phyloP scores from a whole-genome alignment of 345 rosid species.

The Euphorbia lathyris region DNA sequence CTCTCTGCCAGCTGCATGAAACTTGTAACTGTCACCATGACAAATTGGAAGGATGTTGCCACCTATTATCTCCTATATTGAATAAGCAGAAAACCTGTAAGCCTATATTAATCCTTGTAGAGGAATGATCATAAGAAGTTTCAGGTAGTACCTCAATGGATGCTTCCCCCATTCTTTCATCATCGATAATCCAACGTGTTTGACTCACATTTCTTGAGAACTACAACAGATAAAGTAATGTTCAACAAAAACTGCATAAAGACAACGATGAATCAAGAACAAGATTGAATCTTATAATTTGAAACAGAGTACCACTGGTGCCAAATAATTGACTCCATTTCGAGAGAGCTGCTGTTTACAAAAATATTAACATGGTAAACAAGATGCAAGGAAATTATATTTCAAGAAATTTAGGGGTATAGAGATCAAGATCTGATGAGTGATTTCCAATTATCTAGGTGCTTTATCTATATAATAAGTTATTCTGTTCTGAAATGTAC shows the following conservation, averaged over 20 bases:
- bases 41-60: constrained; percentile 70
- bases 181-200: constrained; percentile 92
- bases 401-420: background rate
- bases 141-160: constrained; percentile 71
- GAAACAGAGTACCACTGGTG: background rate
- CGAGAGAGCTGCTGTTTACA: background rate
- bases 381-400: background rate
- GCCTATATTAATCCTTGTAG: constrained; percentile 8
- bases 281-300: background rate
- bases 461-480: no score
- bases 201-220: constrained; percentile 96
- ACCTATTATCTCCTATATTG: constrained; percentile 71
- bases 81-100: constrained; percentile 17
- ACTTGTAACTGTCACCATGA: constrained; percentile 78
- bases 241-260: background rate
- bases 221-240: constrained; percentile 32
- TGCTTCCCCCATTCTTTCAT: constrained; percentile 94
- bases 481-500: no score
- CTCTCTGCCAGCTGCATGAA: constrained; percentile 99
- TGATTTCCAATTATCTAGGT: no score
- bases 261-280: background rate
- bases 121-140: constrained; percentile 5
- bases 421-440: no score
- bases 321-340: background rate
- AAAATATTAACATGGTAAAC: background rate